Base-by-base conservation (phyloP, 2,329 filamentous ascomycete species). In the Neofusicoccum laricinum region DNA sequence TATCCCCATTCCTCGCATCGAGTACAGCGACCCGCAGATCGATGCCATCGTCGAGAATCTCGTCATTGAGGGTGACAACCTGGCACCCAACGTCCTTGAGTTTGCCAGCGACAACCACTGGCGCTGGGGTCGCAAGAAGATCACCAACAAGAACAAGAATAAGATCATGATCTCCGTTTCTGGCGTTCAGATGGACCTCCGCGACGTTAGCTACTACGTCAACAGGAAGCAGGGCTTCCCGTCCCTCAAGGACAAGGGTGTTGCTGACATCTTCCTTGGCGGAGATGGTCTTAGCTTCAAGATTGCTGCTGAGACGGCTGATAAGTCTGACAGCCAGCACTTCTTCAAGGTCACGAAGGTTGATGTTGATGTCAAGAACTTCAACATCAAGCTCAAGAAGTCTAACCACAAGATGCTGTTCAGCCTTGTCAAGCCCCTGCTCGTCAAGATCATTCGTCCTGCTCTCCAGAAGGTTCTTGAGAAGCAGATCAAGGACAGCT, bases 331-430 rank as follows among this genome's bases (percentile, higher is more conserved):
- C 72, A 81, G 83, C 32, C 87, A 91, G 71, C 88, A 95, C 77
- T 95, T 96, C 80, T 94, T 98, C 86, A 97, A 97, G 85, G 85
- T 98, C 66, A 92, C 96, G 73, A 93, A 90, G 77, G 90, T 97
- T 2, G 84, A 90, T 45, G 91, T 96, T 19, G 88, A 92, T 71
- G 86, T 97, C 69, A 90, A 91, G 79, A 76, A 93, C 73, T 84
- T 97, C 65, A 86, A 90, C 70, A 88, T 99, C 80, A 97, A 96
- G 82, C 78, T 99, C 69, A 93, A 93, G 84, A 88, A 97, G 83
- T 97, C 93, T 61, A 96, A 90, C 77, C 93, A 98, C 85, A 99
- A 97, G 86, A 73, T 95, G 12, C 84, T 98, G 21, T 97, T 98
- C 77, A 82, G 81, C 63, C 75, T 97, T 41, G 90, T 94, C 83